Conservation (phyloP, 495 filamentous ascomycete species). For the Lentithecium fluviatile region DNA sequence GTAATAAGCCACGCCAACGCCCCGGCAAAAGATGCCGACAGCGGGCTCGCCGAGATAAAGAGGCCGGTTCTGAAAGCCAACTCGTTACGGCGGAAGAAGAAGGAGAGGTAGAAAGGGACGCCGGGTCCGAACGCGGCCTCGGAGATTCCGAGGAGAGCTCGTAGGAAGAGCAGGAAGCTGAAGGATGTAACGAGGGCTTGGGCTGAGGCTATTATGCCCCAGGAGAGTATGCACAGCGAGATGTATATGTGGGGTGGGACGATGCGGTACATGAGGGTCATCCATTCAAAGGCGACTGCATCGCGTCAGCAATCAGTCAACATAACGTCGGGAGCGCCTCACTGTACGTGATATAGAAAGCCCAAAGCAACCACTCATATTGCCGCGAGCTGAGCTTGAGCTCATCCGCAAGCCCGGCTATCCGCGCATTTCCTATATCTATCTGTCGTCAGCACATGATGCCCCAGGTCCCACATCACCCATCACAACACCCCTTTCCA, state of each 20-base stretch:
- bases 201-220: conserved; percentile 69
- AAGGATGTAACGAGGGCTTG: conserved; percentile 51
- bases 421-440: conserved; percentile 55
- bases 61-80: conserved; percentile 75
- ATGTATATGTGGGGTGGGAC: conserved; percentile 62
- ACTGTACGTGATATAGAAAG: conserved; percentile 69
- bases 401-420: conserved; percentile 69
- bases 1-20: conserved; percentile 82
- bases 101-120: conserved; percentile 73
- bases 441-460: conserved; percentile 48
- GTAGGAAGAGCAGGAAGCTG: conserved; percentile 45
- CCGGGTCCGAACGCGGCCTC: conserved; percentile 49
- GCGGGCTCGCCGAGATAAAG: conserved; percentile 74
- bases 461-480: neutral
- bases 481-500: too few species aligned
- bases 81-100: conserved; percentile 82
- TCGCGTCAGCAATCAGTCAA: neutral
- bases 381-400: conserved; percentile 52
- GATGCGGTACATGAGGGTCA: conserved; percentile 49
- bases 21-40: conserved; percentile 81
- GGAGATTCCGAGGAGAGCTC: conserved; percentile 30
- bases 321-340: neutral
- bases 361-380: conserved; percentile 67
- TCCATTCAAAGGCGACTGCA: conserved; percentile 66
- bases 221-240: conserved; percentile 54